These are phyloP conservation scores for Neospermospora avenae DNA, from an alignment of 2,329 filamentous ascomycete species.

Conservation along the genomic window DNA sequence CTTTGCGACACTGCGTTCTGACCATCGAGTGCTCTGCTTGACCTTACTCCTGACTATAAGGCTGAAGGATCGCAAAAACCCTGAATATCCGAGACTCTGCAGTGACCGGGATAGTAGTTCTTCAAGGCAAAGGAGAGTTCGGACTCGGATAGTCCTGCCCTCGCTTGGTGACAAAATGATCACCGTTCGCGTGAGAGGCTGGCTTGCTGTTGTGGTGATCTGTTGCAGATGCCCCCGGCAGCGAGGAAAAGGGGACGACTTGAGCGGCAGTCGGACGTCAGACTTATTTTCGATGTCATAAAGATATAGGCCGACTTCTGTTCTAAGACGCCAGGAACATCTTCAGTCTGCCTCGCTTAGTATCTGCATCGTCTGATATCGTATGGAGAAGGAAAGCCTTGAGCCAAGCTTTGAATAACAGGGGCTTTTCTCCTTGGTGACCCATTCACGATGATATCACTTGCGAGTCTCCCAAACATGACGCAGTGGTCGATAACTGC, in stretches of 20 bases:
- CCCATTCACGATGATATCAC: neutral
- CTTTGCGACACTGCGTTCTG: conserved; percentile 1
- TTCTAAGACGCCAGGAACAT: neutral
- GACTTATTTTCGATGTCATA: neutral
- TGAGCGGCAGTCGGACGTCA: neutral
- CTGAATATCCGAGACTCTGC: conserved; percentile 28
- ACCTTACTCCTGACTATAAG: conserved; percentile 23
- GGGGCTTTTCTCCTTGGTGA: neutral
- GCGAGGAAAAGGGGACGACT: neutral
- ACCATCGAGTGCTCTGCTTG: conserved; percentile 16
- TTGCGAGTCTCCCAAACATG: neutral
- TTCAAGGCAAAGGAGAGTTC: neutral
- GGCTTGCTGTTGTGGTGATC: neutral
- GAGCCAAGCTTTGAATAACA: neutral
- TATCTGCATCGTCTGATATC: conserved; percentile 1
- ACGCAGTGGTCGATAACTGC: neutral
- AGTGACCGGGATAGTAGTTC: conserved; percentile 8
- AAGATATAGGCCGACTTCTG: neutral
- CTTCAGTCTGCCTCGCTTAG: neutral
- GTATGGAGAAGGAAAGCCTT: neutral
- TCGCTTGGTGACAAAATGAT: neutral
- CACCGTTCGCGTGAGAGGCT: too few species aligned
- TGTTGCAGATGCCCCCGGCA: neutral
- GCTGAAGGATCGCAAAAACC: conserved; percentile 24
- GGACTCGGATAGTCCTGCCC: neutral